Evolutionary conservation across 805 yeast genomes (phyloP).

Genomic region (Candida ficus): DNA sequence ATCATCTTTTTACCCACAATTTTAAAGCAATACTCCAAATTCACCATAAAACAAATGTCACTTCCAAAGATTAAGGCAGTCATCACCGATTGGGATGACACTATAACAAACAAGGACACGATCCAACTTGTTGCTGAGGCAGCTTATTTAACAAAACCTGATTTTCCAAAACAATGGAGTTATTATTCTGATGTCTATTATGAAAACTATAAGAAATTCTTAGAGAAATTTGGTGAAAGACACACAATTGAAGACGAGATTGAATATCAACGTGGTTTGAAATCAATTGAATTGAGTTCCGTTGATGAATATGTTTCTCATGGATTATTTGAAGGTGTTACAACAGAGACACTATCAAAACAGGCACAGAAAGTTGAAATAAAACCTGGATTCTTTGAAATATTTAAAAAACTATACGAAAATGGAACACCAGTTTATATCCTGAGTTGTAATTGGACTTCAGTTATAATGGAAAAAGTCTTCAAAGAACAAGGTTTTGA

Average conservation of each 20-base stretch:
- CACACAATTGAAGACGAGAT: slow-evolving; percentile 36
- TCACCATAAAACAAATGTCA: no score
- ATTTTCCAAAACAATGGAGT: slow-evolving; percentile 33
- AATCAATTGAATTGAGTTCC: slow-evolving; percentile 43
- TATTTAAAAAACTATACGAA: slow-evolving; percentile 17
- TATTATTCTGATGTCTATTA: slow-evolving; percentile 41
- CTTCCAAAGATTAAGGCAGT: slow-evolving; percentile 24
- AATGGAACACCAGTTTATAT: slow-evolving; percentile 35
- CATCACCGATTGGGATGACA: slow-evolving; percentile 64
- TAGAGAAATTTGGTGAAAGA: slow-evolving; percentile 26
- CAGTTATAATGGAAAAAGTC: slow-evolving; percentile 35
- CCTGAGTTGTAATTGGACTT: slow-evolving; percentile 62
- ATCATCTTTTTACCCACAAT: no score
- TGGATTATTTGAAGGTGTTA: slow-evolving; percentile 39
- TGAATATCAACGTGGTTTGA: slow-evolving; percentile 40
- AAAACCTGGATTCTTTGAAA: slow-evolving; percentile 72
- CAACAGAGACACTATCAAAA: slow-evolving; percentile 24
- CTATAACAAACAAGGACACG: slow-evolving; percentile 53
- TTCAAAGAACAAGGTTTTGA: slow-evolving; percentile 21
- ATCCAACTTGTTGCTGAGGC: slow-evolving; percentile 44
- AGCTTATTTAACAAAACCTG: slow-evolving; percentile 36
- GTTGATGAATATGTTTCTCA: slow-evolving; percentile 35
- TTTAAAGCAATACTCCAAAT: no score
- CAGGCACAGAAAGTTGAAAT: slow-evolving; percentile 39
- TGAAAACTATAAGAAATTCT: slow-evolving; percentile 31